Evolutionary conservation across 2,329 filamentous ascomycete genomes (phyloP).

Genomic region (Pestalotiopsis sp.): DNA sequence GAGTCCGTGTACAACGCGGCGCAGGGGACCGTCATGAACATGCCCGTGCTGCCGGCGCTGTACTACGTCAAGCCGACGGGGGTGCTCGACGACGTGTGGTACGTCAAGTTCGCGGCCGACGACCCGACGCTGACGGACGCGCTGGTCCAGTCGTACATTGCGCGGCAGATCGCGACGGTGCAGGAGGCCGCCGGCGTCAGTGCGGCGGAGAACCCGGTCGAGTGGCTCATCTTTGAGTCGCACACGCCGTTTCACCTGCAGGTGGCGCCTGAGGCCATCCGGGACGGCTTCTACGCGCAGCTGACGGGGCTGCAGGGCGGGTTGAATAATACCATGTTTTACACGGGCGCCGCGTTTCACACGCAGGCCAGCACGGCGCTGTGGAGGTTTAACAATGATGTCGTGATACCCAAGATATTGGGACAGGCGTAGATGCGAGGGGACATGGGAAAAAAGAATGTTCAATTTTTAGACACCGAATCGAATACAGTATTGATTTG

Average conservation of each 20-base stretch:
- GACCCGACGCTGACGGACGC: background rate
- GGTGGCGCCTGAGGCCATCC: background rate
- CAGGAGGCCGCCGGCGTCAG: background rate
- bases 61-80: background rate
- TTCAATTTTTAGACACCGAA: background rate
- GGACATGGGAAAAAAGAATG: too few relatives aligned
- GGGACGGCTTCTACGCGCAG: slow-evolving; percentile 2
- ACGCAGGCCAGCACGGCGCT: slow-evolving; percentile 4
- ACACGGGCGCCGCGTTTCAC: background rate
- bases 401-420: background rate
- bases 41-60: background rate
- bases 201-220: background rate
- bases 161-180: background rate
- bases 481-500: background rate
- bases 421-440: background rate
- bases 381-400: background rate
- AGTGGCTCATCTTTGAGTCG: background rate
- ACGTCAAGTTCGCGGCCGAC: slow-evolving; percentile 4
- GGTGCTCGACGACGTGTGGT: background rate
- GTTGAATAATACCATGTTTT: background rate
- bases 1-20: background rate
- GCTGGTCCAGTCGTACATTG: background rate
- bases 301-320: slow-evolving; percentile 1
- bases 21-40: background rate
- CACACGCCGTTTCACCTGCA: slow-evolving; percentile 6